These are phyloP conservation scores for Crucibulum laeve DNA, from an alignment of 768 basidiomycete genomes.

Conservation along the genomic window DNA sequence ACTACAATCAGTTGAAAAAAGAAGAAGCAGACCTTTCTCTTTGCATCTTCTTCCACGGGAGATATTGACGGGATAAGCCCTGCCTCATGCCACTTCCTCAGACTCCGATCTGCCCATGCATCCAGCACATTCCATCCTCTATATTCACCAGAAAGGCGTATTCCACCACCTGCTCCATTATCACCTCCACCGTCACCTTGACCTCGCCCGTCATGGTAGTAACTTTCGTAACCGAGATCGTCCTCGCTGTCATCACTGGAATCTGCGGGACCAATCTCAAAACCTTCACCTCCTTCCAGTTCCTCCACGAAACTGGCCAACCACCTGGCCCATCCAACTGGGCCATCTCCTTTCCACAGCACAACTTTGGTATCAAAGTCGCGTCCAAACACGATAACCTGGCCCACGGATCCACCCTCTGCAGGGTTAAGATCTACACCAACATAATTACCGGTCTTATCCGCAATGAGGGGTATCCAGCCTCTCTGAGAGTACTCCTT, in stretches of 20 bases:
- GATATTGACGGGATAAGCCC: conserved; percentile 54
- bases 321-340: conserved; percentile 94
- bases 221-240: conserved; percentile 79
- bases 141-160: conserved; percentile 82
- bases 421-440: conserved; percentile 92
- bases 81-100: conserved; percentile 80
- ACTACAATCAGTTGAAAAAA: not conserved
- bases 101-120: conserved; percentile 88
- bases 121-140: conserved; percentile 91
- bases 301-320: conserved; percentile 89
- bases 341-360: conserved; percentile 87
- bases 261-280: conserved; percentile 67
- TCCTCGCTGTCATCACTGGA: conserved; percentile 75
- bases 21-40: conserved; percentile 33
- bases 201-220: conserved; percentile 81
- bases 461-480: conserved; percentile 94
- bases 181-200: conserved; percentile 79
- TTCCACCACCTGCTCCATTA: conserved; percentile 59
- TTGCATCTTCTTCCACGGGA: conserved; percentile 38
- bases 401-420: conserved; percentile 71
- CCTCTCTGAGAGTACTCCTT: conserved; percentile 89
- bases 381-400: conserved; percentile 97
- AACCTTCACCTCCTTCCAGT: conserved; percentile 85
- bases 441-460: conserved; percentile 94
- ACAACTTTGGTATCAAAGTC: conserved; percentile 99